These are phyloP conservation scores for Cutaneotrichosporon sp. DNA, from an alignment of 1,284 basidiomycete species.

Conservation along the genomic window DNA sequence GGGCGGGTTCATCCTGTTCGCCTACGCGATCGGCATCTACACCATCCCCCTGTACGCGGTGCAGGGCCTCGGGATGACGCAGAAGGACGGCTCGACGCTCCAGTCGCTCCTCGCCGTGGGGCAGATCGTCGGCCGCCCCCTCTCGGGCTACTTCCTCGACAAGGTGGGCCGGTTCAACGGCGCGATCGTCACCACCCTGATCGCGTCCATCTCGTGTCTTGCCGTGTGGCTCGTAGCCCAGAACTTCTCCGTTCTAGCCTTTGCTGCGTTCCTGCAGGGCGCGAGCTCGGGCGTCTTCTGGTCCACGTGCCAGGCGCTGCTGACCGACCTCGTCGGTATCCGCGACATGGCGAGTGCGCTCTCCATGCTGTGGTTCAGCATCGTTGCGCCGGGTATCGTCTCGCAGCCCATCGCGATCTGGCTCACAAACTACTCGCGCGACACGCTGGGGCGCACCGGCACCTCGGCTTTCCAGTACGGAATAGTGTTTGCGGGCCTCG, in stretches of 20 bases:
- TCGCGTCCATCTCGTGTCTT: conserved; percentile 52
- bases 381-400: conserved; percentile 46
- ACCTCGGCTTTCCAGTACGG: conserved; percentile 48
- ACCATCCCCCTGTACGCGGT: conserved; percentile 54
- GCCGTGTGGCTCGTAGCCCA: conserved; percentile 54
- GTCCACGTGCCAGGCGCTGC: conserved; percentile 22
- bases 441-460: conserved; percentile 35
- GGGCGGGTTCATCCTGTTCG: conserved; percentile 41
- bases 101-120: conserved; percentile 54
- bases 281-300: conserved; percentile 32
- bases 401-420: conserved; percentile 54
- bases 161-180: conserved; percentile 53
- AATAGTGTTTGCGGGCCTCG: conserved; percentile 52
- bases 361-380: conserved; percentile 52
- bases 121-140: conserved; percentile 55
- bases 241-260: conserved; percentile 49
- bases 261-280: conserved; percentile 54
- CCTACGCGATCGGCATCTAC: conserved; percentile 55
- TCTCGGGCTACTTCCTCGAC: conserved; percentile 51
- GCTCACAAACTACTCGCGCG: conserved; percentile 48
- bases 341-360: conserved; percentile 53
- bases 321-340: conserved; percentile 40
- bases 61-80: conserved; percentile 50
- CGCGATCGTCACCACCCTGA: conserved; percentile 48
- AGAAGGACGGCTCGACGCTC: conserved; percentile 53